phyloP scores from a whole-genome alignment of 1,139 yeast species.

The Blastobotrys illinoisensis region DNA sequence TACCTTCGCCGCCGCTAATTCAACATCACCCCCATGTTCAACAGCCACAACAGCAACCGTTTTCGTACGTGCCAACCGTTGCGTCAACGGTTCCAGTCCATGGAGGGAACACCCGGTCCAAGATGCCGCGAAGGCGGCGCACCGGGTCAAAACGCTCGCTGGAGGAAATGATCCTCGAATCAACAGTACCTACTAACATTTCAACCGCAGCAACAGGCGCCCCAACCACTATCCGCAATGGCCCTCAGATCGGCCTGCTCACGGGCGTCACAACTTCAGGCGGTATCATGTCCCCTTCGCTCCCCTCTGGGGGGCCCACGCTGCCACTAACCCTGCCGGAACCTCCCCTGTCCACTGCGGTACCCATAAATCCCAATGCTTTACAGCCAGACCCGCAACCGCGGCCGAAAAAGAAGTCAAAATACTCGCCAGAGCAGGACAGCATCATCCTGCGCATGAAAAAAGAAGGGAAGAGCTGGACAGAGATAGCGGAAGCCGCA shows the following conservation, averaged over 20 bases:
- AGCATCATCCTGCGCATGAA: slow-evolving; percentile 57
- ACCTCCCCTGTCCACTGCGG: slow-evolving; percentile 32
- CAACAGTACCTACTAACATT: slow-evolving; percentile 24
- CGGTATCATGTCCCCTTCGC: slow-evolving; percentile 12
- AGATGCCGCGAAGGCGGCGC: slow-evolving; percentile 21
- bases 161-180: slow-evolving; percentile 27
- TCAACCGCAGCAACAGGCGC: slow-evolving; percentile 11
- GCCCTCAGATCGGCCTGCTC: slow-evolving; percentile 17
- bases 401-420: slow-evolving; percentile 55
- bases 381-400: slow-evolving; percentile 39
- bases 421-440: slow-evolving; percentile 66
- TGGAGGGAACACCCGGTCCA: slow-evolving; percentile 12
- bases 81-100: slow-evolving; percentile 23
- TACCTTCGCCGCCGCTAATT: slow-evolving; percentile 11
- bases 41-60: slow-evolving; percentile 17
- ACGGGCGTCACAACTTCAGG: slow-evolving; percentile 14
- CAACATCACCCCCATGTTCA: slow-evolving; percentile 7
- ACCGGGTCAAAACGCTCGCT: slow-evolving; percentile 28
- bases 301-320: slow-evolving; percentile 17
- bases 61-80: slow-evolving; percentile 20
- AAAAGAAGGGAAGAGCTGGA: slow-evolving; percentile 63
- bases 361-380: slow-evolving; percentile 34
- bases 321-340: slow-evolving; percentile 29
- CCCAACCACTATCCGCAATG: slow-evolving; percentile 10
- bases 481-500: slow-evolving; percentile 63